phyloP scores from a whole-genome alignment of 768 basidiomycete species.

The Xanthoconium purpureum region DNA sequence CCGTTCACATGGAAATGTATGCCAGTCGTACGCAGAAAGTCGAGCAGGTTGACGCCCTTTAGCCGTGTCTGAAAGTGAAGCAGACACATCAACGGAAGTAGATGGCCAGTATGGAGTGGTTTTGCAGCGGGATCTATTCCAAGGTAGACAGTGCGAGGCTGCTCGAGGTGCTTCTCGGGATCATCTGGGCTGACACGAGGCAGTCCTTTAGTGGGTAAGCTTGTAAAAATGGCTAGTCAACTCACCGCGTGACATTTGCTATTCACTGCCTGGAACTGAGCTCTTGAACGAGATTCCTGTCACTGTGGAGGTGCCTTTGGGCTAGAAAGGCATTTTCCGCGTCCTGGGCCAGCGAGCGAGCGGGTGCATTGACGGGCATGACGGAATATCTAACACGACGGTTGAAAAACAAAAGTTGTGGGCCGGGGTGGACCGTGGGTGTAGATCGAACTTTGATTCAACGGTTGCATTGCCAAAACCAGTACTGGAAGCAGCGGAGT shows the following conservation, averaged over 20 bases:
- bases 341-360: background rate
- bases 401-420: background rate
- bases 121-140: conserved; percentile 92
- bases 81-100: conserved; percentile 81
- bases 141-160: conserved; percentile 63
- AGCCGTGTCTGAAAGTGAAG: conserved; percentile 92
- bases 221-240: background rate
- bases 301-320: conserved; percentile 17
- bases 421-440: conserved; percentile 14
- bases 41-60: conserved; percentile 64
- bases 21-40: conserved; percentile 82
- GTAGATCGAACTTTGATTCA: background rate
- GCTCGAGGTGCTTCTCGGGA: conserved; percentile 37
- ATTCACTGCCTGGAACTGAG: conserved; percentile 33
- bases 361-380: conserved; percentile 18
- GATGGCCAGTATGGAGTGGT: conserved; percentile 90
- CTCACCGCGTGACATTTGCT: conserved; percentile 38
- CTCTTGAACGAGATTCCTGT: conserved; percentile 32
- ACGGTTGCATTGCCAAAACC: conserved; percentile 14
- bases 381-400: conserved; percentile 18
- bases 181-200: conserved; percentile 38
- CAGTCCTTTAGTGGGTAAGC: conserved; percentile 2
- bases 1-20: conserved; percentile 77
- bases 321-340: background rate
- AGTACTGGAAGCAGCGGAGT: background rate